Base-by-base conservation (phyloP, 75 land plant genomes). In the Picea sitchensis region DNA sequence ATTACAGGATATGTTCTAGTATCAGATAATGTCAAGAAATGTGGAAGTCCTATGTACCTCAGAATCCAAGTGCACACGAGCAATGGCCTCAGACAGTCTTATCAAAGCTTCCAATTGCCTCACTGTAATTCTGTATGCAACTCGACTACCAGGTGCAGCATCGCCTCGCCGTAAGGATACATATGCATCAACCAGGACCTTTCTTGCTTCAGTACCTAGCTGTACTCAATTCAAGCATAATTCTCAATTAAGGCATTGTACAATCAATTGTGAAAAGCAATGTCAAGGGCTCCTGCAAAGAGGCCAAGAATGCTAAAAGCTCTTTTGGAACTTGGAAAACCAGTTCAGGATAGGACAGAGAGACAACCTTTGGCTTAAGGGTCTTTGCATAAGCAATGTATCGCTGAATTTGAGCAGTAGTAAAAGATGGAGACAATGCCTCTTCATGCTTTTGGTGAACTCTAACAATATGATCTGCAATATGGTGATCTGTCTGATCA, bases 371-470 rank as follows among this genome's bases (percentile, higher is more conserved):
- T 15, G 99, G 99, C 80, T 93, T 98, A 41, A 95, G 73, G 58
- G 94, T 90, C 73, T 94, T 92, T 20, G 98, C 99, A 89, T 92
- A 91, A 26, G 94, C 86, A 83, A 98, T 93, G 73, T 93, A 98
- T 5, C 99, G 98, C 85, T 98, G 97, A 77, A 98, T 68, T 63
- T 98, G 90, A 62, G 94, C 96, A 77, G 90, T 92, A 3, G 91
- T 88, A 75, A 98, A 98, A 77, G 95, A 87, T 58, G 96, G 94
- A 65, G 87, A 67, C 79, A 98, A 85, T 31, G 98, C 99, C 61
- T 90, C 91, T 90, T 98, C 98, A 82, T 83, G 92, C 89, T 88
- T 94, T 79, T 98, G 98, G 81, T 92, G 99, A 61, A 98, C 98
- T 79, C 90, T 89, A 32, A 98, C 99, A 60, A 98, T 95, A 72